Base-by-base conservation (phyloP, 805 yeast genomes). In the Kluyveromyces aestuarii region DNA sequence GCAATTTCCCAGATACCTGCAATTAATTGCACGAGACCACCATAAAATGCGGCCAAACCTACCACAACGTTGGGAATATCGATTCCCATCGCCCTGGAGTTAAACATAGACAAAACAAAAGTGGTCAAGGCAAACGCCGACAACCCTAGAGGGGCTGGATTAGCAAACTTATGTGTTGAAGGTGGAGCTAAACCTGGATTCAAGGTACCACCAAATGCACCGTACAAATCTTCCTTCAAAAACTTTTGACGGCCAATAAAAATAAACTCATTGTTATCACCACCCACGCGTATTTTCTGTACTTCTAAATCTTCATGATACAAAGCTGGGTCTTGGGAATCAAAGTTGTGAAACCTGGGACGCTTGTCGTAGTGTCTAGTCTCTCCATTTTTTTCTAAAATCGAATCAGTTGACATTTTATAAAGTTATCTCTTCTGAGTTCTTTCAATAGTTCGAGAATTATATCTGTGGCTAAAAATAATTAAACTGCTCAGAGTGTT, bases 191-290 rank as follows among this genome's bases (percentile, higher is more conserved):
- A 43, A 72, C 87, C 91, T 21, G 93, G 87, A 55, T 81, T 81
- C 62, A 85, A 69, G 17, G 84, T 74, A 81, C 96, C 96, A 65
- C 95, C 96, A 54, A 84, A 84, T 2, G 91, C 91, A 25, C 66
- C 66, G 46, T 71, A 67, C 49, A 84, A 71, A 45, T 84, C 90
- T 46, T 72, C 64, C 56, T 74, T 77, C 48, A 79, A 72, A 52
- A 83, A 87, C 63, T 77, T 81, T 52, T 83, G 81, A 57, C 80
- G 75, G 4, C 96, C 96, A 54, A 87, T 77, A 53, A 72, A 79
- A 49, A 87, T 72, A 61, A 79, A 81, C 42, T 83, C 84, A 40
- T 80, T 80, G 56, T 81, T 83, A 2, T 62, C 69, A 17, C 75
- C 76, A 6, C 66, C 52, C 2, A 71, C 68, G 50, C 54, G 60